These are phyloP conservation scores for Fremontodendron californicum DNA, from an alignment of 345 rosid genomes.

Conservation along the genomic window DNA sequence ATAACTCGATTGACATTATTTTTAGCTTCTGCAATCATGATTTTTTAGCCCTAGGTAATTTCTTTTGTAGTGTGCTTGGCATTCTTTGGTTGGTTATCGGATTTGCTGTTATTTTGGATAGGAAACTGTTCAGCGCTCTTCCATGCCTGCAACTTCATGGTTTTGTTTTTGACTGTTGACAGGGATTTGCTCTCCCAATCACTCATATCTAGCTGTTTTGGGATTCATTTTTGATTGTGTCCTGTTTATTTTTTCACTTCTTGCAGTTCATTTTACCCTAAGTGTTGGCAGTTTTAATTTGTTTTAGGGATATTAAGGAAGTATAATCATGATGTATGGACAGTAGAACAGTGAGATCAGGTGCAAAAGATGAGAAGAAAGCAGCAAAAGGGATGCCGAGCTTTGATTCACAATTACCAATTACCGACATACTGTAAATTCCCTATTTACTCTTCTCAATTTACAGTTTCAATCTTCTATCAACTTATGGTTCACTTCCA, in stretches of 20 bases:
- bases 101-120: neutral
- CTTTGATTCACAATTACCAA: conserved; percentile 31
- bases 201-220: neutral
- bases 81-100: neutral
- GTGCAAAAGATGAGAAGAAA: conserved; percentile 33
- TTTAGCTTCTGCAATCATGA: neutral
- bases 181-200: neutral
- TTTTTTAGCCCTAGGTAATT: neutral
- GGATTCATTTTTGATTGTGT: neutral
- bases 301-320: conserved; percentile 15
- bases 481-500: neutral
- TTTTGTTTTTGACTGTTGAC: neutral
- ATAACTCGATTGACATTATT: neutral
- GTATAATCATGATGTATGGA: conserved; percentile 23
- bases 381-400: conserved; percentile 37
- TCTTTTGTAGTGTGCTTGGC: neutral
- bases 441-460: conserved; percentile 7
- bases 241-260: neutral
- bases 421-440: conserved; percentile 32
- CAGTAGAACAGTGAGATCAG: conserved; percentile 14
- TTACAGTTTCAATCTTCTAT: neutral
- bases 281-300: conserved; percentile 16
- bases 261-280: conserved; percentile 8
- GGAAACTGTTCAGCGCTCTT: neutral
- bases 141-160: neutral